A percentile compares a stretch with the other conserved stretches of the same genome.
phyloP scores from a whole-genome alignment of 2,329 filamentous ascomycete genomes.

The Nakataea oryzae region DNA sequence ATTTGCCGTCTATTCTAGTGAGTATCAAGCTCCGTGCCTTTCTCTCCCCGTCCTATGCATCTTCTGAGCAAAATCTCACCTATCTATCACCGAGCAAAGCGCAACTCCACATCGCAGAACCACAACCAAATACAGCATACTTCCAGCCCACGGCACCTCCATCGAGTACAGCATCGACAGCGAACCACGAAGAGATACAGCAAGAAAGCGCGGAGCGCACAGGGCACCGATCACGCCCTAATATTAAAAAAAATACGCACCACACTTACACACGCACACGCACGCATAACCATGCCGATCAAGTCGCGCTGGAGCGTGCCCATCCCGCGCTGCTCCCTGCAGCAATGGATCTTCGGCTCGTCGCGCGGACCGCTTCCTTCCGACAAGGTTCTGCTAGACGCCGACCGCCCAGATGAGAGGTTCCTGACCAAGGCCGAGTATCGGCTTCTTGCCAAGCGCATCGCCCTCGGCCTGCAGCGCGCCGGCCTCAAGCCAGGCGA shows the following conservation, averaged over 20 bases:
- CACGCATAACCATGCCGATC: conserved; percentile 28
- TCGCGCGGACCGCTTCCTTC: conserved; percentile 30
- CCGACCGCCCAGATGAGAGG: conserved; percentile 55
- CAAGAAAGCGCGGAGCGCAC: no score
- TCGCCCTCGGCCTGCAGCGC: conserved; percentile 56
- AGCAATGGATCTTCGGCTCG: conserved; percentile 45
- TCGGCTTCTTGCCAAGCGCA: conserved; percentile 60
- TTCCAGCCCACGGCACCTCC: neutral
- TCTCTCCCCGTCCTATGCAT: no score
- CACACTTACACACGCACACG: no score
- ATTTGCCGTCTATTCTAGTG: neutral
- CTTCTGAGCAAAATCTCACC: no score
- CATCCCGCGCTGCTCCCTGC: conserved; percentile 38
- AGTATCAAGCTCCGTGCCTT: no score
- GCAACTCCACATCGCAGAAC: no score
- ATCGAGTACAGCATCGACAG: neutral
- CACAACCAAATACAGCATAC: neutral
- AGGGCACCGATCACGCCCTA: neutral
- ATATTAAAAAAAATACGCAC: no score
- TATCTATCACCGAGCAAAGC: no score
- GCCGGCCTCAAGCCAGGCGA: conserved; percentile 58
- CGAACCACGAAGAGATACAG: no score
- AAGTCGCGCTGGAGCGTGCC: conserved; percentile 32
- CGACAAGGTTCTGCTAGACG: conserved; percentile 47
- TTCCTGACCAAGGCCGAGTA: conserved; percentile 54